Conservation (phyloP, 2,329 filamentous ascomycete species). For the Fusarium sp. region DNA sequence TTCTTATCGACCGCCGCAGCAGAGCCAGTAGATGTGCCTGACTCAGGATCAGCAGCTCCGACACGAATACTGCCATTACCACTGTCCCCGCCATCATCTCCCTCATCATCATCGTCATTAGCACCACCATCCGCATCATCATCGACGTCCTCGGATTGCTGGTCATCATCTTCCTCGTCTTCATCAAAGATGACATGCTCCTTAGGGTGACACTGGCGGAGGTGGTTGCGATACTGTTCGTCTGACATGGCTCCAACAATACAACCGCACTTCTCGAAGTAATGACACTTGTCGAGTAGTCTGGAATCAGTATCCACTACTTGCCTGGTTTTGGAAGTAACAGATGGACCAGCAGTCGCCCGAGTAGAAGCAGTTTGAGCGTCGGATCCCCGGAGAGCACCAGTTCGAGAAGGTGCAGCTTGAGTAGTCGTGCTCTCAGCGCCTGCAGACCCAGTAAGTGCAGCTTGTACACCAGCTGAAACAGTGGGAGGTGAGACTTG, state of each 20-base stretch:
- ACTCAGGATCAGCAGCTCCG: neutral
- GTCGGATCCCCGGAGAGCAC: neutral
- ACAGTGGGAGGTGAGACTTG: neutral
- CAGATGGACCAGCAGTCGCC: neutral
- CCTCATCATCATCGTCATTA: too few species aligned
- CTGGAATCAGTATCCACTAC: accelerated
- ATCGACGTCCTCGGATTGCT: neutral
- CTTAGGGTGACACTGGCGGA: conserved; percentile 2
- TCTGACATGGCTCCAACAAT: conserved; percentile 14
- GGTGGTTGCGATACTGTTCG: conserved; percentile 14
- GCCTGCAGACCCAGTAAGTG: neutral
- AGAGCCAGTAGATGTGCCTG: neutral
- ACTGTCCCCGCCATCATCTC: neutral
- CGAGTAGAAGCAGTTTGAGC: neutral
- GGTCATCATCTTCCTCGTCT: neutral
- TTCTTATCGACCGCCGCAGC: neutral
- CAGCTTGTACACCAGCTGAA: neutral
- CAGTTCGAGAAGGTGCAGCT: neutral
- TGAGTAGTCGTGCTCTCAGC: neutral
- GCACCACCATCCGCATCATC: neutral
- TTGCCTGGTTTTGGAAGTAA: neutral
- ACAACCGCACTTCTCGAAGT: conserved; percentile 29
- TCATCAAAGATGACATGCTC: conserved; percentile 7
- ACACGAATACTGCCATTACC: neutral
- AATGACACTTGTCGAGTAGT: conserved; percentile 11